Percentiles rank a stretch among this genome's conserved stretches.
These are phyloP conservation scores for Globisporangium yorkense DNA, from an alignment of 352 stramenopile genomes.

Conservation along the genomic window DNA sequence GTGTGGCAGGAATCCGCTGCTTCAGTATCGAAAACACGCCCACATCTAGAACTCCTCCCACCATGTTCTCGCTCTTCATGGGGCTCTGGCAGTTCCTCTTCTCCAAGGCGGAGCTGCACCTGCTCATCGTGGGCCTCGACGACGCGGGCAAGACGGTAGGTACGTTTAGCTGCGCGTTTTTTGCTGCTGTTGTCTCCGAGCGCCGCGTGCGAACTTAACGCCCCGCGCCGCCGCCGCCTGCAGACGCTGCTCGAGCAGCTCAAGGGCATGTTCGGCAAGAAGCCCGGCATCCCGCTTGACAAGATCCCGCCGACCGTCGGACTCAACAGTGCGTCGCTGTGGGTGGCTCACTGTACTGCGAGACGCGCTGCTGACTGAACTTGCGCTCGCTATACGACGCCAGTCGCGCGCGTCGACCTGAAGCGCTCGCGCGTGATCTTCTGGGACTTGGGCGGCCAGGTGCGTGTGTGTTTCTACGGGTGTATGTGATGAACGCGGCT, in stretches of 20 bases:
- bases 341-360: no score
- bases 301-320: slow-evolving; percentile 91
- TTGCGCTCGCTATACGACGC: neutral
- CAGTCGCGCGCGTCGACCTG: slow-evolving; percentile 81
- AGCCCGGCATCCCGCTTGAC: slow-evolving; percentile 83
- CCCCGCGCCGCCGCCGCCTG: neutral
- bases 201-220: neutral
- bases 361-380: no score
- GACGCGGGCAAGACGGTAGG: slow-evolving; percentile 91
- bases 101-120: slow-evolving; percentile 83
- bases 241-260: slow-evolving; percentile 89
- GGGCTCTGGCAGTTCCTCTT: slow-evolving; percentile 83
- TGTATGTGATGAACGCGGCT: no score
- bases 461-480: no score
- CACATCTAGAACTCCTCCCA: no score
- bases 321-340: slow-evolving; percentile 70
- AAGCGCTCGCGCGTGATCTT: slow-evolving; percentile 85
- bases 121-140: slow-evolving; percentile 91
- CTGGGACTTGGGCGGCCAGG: slow-evolving; percentile 90
- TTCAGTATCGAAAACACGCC: neutral
- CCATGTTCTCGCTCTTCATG: slow-evolving; percentile 84
- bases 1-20: no score
- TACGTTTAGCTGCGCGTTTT: slow-evolving; percentile 23
- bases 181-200: no score
- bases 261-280: slow-evolving; percentile 89